Percentiles rank a stretch among this genome's conserved stretches.
Conservation (phyloP, 495 filamentous ascomycete genomes). For the Penicillium cosmopolitanum region DNA sequence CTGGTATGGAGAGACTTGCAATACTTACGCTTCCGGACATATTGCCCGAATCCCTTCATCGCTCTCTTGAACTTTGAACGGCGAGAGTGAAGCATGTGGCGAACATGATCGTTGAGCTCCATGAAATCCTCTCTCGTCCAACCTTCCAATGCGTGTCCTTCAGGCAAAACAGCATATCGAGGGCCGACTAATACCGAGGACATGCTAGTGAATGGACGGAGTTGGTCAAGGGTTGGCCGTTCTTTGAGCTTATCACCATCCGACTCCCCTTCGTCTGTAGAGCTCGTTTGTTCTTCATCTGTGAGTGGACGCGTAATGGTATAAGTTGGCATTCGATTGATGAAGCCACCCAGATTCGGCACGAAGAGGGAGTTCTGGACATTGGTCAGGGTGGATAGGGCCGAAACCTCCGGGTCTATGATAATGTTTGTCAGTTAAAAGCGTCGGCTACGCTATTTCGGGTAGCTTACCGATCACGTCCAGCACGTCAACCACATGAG, state of each 20-base stretch:
- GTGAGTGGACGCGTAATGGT: constrained; percentile 58
- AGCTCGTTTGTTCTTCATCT: constrained; percentile 37
- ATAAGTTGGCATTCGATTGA: constrained; percentile 77
- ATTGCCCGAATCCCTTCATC: constrained; percentile 76
- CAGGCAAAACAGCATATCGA: constrained; percentile 48
- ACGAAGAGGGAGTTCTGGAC: constrained; percentile 80
- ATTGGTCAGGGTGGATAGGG: constrained; percentile 75
- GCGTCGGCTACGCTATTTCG: not conserved
- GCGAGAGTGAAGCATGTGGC: constrained; percentile 80
- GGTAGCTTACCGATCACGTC: constrained; percentile 67
- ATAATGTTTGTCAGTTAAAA: not conserved
- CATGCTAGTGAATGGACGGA: constrained; percentile 35
- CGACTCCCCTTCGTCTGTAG: constrained; percentile 33
- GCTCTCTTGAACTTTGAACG: constrained; percentile 73
- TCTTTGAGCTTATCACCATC: constrained; percentile 28
- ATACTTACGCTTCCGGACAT: constrained; percentile 64
- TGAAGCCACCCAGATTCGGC: constrained; percentile 64
- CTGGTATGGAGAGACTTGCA: not conserved
- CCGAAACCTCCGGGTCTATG: constrained; percentile 73
- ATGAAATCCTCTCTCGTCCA: constrained; percentile 71
- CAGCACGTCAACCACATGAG: constrained; percentile 67
- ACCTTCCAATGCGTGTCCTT: constrained; percentile 65
- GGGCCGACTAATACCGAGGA: constrained; percentile 38
- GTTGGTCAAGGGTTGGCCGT: constrained; percentile 33
- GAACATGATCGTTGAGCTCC: constrained; percentile 77